These are phyloP conservation scores for Backusella morwellensis DNA, from an alignment of 192 early-diverging fungal genomes.

Conservation along the genomic window DNA sequence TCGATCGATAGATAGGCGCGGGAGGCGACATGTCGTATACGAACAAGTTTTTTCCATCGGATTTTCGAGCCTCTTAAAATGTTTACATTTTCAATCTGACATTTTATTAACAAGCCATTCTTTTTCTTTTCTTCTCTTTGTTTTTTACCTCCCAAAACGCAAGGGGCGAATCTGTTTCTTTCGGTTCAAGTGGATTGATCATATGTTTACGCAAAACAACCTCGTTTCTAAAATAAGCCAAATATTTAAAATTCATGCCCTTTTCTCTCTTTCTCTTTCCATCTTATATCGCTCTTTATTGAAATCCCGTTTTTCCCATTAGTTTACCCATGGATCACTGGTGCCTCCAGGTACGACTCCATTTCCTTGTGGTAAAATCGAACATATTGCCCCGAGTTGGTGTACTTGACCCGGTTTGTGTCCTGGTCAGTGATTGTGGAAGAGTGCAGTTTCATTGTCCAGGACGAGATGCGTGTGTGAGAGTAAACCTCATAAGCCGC, in stretches of 20 bases:
- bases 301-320: neutral
- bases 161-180: constrained; percentile 27
- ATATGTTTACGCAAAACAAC: constrained; percentile 22
- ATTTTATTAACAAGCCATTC: neutral
- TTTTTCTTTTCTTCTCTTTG: neutral
- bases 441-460: constrained; percentile 24
- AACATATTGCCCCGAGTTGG: constrained; percentile 21
- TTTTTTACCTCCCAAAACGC: constrained; percentile 29
- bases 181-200: constrained; percentile 28
- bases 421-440: constrained; percentile 3
- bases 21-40: constrained; percentile 27
- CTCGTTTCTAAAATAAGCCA: constrained; percentile 10
- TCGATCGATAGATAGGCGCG: constrained; percentile 23
- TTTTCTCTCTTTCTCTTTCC: neutral
- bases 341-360: constrained; percentile 21
- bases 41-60: constrained; percentile 22
- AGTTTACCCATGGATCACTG: constrained; percentile 11
- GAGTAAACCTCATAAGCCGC: constrained; percentile 25
- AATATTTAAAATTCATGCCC: neutral
- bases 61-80: constrained; percentile 7
- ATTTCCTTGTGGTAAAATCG: constrained; percentile 33
- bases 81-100: constrained; percentile 19
- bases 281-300: neutral
- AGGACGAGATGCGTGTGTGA: constrained; percentile 31
- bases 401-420: constrained; percentile 2